These are phyloP conservation scores for Austropuccinia psidii DNA, from an alignment of 1,284 basidiomycete species.

Conservation along the genomic window DNA sequence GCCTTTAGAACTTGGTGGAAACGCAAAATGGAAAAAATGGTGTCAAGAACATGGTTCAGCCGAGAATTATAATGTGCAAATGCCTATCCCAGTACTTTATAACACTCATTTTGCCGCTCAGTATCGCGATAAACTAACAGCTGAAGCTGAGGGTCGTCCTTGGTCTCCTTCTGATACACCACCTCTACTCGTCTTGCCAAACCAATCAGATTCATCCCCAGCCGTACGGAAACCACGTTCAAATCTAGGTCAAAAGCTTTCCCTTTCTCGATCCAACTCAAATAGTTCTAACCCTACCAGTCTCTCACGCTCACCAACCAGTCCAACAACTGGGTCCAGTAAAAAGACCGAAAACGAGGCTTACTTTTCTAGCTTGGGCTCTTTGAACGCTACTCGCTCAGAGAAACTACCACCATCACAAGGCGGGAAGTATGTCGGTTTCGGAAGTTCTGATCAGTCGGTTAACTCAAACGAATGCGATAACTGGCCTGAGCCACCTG, in stretches of 20 bases:
- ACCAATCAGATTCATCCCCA: conserved; percentile 40
- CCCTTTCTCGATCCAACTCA: conserved; percentile 49
- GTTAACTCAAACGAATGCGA: not conserved
- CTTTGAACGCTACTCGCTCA: conserved; percentile 62
- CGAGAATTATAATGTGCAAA: conserved; percentile 15
- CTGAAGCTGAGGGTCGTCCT: not conserved
- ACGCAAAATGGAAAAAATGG: conserved; percentile 31
- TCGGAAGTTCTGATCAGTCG: conserved; percentile 57
- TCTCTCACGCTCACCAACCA: conserved; percentile 49
- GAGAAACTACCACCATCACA: conserved; percentile 69
- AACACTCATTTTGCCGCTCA: conserved; percentile 35
- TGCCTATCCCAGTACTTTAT: conserved; percentile 29
- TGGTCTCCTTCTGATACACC: conserved; percentile 50
- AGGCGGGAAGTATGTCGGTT: conserved; percentile 74
- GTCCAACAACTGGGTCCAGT: not conserved
- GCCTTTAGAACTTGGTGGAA: conserved; percentile 10
- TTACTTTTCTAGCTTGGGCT: conserved; percentile 66
- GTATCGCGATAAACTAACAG: conserved; percentile 30
- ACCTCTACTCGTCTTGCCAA: conserved; percentile 52
- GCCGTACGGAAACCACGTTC: conserved; percentile 37
- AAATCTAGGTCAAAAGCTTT: not conserved
- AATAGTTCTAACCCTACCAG: conserved; percentile 55
- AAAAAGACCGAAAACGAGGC: conserved; percentile 67
- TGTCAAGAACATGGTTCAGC: conserved; percentile 8
- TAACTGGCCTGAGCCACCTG: not conserved